These are phyloP conservation scores for Cystoderma amianthinum DNA, from an alignment of 768 basidiomycete genomes.

Conservation along the genomic window DNA sequence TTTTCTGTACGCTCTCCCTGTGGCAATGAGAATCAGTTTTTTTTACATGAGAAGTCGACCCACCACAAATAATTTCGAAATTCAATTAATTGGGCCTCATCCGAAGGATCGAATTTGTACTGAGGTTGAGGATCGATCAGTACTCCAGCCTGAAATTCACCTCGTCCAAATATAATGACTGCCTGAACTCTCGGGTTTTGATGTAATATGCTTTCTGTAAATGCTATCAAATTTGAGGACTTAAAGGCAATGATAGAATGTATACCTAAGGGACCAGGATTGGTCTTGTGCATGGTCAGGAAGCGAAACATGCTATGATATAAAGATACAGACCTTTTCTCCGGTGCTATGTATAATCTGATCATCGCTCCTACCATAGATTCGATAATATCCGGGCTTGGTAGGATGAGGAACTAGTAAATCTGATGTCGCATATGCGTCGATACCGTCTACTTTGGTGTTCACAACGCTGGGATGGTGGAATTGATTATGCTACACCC, in stretches of 20 bases:
- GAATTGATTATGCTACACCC: slow-evolving; percentile 7
- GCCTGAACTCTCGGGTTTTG: slow-evolving; percentile 17
- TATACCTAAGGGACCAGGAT: slow-evolving; percentile 26
- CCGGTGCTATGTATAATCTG: slow-evolving; percentile 29
- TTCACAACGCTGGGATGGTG: slow-evolving; percentile 16
- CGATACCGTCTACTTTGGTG: slow-evolving; percentile 12
- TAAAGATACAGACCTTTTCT: slow-evolving; percentile 22
- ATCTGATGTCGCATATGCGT: slow-evolving; percentile 24
- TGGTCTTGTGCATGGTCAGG: slow-evolving; percentile 16
- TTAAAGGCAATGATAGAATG: slow-evolving; percentile 1
- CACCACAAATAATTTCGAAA: slow-evolving; percentile 19
- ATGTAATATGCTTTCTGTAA: slow-evolving; percentile 29
- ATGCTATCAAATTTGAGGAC: slow-evolving; percentile 5
- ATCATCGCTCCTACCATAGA: slow-evolving; percentile 30
- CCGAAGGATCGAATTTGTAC: slow-evolving; percentile 14
- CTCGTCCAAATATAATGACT: slow-evolving; percentile 31
- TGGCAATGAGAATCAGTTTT: background rate
- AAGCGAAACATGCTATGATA: too few relatives aligned
- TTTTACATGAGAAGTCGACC: slow-evolving; percentile 3
- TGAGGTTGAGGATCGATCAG: slow-evolving; percentile 19
- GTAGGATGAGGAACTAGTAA: slow-evolving; percentile 27
- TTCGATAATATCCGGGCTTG: slow-evolving; percentile 17
- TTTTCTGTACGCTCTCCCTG: slow-evolving; percentile 32
- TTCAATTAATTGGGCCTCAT: slow-evolving; percentile 10
- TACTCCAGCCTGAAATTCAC: slow-evolving; percentile 25